These are phyloP conservation scores for Puccinia polysora DNA, from an alignment of 1,284 basidiomycete species.

Conservation along the genomic window DNA sequence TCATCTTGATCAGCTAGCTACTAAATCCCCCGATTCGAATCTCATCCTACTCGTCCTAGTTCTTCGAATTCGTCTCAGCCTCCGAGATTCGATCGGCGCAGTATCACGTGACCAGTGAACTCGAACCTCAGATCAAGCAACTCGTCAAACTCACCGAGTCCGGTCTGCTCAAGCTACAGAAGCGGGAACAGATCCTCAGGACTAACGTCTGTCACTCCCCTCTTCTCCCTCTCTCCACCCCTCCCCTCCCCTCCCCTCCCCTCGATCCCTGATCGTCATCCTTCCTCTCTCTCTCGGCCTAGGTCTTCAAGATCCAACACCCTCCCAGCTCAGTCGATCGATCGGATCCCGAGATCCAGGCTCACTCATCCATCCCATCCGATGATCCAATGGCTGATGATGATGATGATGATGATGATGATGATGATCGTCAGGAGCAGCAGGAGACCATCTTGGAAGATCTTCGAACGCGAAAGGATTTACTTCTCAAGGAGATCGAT, in stretches of 20 bases:
- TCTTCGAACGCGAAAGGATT: neutral
- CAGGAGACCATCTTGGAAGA: neutral
- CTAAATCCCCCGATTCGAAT: too few relatives aligned
- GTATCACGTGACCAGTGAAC: slow-evolving; percentile 30
- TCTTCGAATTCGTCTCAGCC: slow-evolving; percentile 40
- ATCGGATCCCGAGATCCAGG: too few relatives aligned
- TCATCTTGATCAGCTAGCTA: neutral
- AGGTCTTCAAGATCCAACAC: too few relatives aligned
- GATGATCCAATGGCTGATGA: neutral
- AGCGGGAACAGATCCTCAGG: slow-evolving; percentile 31
- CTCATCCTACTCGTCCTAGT: too few relatives aligned
- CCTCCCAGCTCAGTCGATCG: too few relatives aligned
- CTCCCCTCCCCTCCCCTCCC: neutral
- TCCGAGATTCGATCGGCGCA: slow-evolving; percentile 27
- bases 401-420: neutral
- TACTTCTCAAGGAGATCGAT: slow-evolving; percentile 1
- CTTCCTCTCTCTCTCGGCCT: too few relatives aligned
- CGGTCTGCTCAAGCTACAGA: slow-evolving; percentile 29
- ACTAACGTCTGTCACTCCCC: slow-evolving; percentile 3
- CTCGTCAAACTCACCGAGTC: neutral
- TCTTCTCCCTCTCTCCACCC: neutral
- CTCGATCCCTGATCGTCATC: neutral
- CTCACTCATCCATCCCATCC: too few relatives aligned
- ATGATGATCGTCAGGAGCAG: too few relatives aligned
- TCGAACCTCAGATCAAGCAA: slow-evolving; percentile 32